Base-by-base conservation (phyloP, 2,329 filamentous ascomycete species). In the Chaetomiaceae sp. region DNA sequence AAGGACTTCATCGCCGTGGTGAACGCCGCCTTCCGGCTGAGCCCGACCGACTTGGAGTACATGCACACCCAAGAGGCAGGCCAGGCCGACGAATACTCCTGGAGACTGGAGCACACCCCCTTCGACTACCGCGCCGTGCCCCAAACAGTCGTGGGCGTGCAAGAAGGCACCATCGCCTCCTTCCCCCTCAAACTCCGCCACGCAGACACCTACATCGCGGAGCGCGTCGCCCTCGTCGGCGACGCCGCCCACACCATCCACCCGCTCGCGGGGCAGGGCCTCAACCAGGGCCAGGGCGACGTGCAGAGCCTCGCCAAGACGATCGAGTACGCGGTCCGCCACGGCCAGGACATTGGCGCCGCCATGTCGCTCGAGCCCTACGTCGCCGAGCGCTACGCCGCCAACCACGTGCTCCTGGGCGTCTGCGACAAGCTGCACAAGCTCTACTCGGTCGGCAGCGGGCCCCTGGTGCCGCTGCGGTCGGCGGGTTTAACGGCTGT, bases 241-340 rank as follows among this genome's bases (percentile, higher is more conserved):
- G 94, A 99, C 61, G 94, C 94, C 1, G 94, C 94, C 7, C 94
- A 99, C 69, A 95, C 91, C 1, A 85, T 96, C 60, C 94, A 99
- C 69, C 94, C 94, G 0, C 84, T 99, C 4, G 94, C 90, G 1
- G 94, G 94, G 1, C 94, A 97, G 70, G 94, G 94, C 1, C 77
- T 99, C 14, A 99, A 99, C 66, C 88, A 95, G 64, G 94, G 94
- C 1, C 86, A 97, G 59, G 91, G 84, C 17, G 94, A 99, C 67
- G 88, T 94, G 0, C 85, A 89, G 63, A 87, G 87, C 49, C 80
- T 99, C 0, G 83, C 85, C 6, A 79, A 78, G 58, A 84, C 84
- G 0, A 87, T 99, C 47, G 83, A 84, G 56, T 85, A 85, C 61
- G 88, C 90, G 3, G 85, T 95, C 17, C 74, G 78, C 39, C 88